Evolutionary conservation across 169 alveolate species (phyloP).

Genomic region (Eimeria maxima): DNA sequence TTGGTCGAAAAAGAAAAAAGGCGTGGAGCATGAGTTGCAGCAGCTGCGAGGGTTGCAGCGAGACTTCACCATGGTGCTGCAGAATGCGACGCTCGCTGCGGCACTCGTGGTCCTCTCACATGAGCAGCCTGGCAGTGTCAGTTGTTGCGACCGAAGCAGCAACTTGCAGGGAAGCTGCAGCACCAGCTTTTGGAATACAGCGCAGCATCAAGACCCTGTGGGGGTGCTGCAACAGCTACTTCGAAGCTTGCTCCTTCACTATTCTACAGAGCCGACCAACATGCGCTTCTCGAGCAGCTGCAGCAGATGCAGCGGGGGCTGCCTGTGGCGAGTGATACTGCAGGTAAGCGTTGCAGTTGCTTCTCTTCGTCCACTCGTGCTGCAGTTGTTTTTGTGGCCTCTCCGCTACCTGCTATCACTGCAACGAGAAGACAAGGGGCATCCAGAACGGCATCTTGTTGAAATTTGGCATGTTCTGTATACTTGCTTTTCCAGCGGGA

Average conservation of each 20-base stretch:
- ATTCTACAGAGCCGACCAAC: not conserved
- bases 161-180: not conserved
- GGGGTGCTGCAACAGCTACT: conserved; percentile 62
- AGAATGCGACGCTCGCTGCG: conserved; percentile 32
- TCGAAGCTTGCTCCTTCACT: conserved; percentile 13
- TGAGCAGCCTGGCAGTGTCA: not conserved
- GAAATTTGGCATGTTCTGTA: not conserved
- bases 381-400: conserved; percentile 30
- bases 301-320: conserved; percentile 23
- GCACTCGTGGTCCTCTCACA: conserved; percentile 11
- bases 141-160: not conserved
- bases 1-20: not conserved
- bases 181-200: conserved; percentile 42
- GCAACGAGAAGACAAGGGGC: conserved; percentile 28
- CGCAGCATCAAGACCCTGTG: conserved; percentile 62
- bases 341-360: conserved; percentile 46
- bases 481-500: not conserved
- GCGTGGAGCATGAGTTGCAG: not conserved
- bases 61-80: conserved; percentile 23
- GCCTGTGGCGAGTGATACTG: conserved; percentile 70
- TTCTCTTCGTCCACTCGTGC: conserved; percentile 46
- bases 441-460: conserved; percentile 17
- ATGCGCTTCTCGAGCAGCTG: not conserved
- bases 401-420: conserved; percentile 50
- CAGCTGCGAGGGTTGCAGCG: conserved; percentile 50